Base-by-base conservation (phyloP, 345 rosid species). In the Kandelia obovata region DNA sequence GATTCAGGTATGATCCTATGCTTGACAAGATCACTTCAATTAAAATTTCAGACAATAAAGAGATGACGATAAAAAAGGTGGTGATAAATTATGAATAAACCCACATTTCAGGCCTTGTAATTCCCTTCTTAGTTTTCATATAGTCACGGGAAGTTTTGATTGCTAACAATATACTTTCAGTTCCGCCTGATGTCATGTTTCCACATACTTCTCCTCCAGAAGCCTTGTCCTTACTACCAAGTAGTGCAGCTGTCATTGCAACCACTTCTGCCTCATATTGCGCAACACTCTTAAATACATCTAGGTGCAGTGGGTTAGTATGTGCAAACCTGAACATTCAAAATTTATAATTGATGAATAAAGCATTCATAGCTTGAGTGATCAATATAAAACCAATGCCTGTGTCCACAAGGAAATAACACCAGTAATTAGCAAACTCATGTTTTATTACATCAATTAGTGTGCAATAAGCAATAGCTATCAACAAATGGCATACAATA, bases 151-250 rank as follows among this genome's bases (percentile, higher is more conserved):
- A 90, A 55, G 99, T 78, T 82, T 95, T 95, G 68, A 95, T 83
- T 62, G 99, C 99, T 76, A 95, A 81, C 53, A 95, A 71, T 62
- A 95, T 95, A 80, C 99, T 95, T 58, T 95, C 99, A 62, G 99
- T 92, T 75, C 99, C 99, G 60, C 97, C 99, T 30, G 99, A 95
- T 6, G 99, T 92, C 99, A 95, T 95, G 85, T 92, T 95, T 69
- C 99, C 99, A 34, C 99, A 95, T 53, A 95, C 77, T 80, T 88
- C 89, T 71, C 88, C 94, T 67, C 90, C 97, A 46, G 92, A 88
- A 75, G 78, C 81, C 66, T 82, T 83, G 68, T 87, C 89, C 81
- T 83, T 83, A 52, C 90, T 82, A 52, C 99, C 91, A 49, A 95
- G 84, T 55, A 95, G 73, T 21, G 92, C 79, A 71, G 93, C 99